phyloP scores from a whole-genome alignment of 2,329 filamentous ascomycete genomes.

The Microcyclosporella mali region DNA sequence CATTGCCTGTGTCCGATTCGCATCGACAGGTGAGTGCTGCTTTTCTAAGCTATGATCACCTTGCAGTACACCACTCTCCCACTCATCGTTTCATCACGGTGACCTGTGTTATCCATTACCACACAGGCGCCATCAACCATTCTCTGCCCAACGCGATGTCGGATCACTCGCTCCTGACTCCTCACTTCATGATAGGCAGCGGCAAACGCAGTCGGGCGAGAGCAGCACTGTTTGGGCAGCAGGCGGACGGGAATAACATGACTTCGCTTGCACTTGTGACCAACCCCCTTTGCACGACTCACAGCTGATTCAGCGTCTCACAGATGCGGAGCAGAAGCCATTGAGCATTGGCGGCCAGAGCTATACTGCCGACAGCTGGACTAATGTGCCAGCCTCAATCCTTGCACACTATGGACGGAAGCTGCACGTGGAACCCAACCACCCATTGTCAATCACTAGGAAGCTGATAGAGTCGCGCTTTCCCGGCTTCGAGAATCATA shows the following conservation, averaged over 20 bases:
- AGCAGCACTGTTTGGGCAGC: not conserved
- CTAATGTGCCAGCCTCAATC: conserved; percentile 74
- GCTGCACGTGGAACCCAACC: conserved; percentile 85
- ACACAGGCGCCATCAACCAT: too few species aligned
- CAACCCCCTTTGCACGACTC: not conserved
- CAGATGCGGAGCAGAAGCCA: conserved; percentile 31
- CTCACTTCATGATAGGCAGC: not conserved
- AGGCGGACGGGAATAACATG: conserved; percentile 8
- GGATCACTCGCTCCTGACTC: not conserved
- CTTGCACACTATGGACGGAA: conserved; percentile 65
- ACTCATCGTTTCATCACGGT: not conserved
- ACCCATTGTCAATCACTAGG: conserved; percentile 84
- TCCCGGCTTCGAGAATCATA: conserved; percentile 69
- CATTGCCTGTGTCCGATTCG: conserved; percentile 8
- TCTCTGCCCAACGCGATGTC: not conserved
- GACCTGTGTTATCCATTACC: too few species aligned
- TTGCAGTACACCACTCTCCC: too few species aligned
- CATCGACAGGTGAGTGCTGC: conserved; percentile 18
- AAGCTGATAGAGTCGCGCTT: conserved; percentile 90
- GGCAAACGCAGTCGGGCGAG: not conserved
- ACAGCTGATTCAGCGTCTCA: conserved; percentile 10
- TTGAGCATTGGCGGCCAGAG: conserved; percentile 54
- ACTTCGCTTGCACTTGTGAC: conserved; percentile 4
- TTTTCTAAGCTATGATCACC: too few species aligned
- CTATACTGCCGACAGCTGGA: conserved; percentile 72